Conservation (phyloP, 108 stramenopile species). For the Pseudonitzschia pungens region DNA sequence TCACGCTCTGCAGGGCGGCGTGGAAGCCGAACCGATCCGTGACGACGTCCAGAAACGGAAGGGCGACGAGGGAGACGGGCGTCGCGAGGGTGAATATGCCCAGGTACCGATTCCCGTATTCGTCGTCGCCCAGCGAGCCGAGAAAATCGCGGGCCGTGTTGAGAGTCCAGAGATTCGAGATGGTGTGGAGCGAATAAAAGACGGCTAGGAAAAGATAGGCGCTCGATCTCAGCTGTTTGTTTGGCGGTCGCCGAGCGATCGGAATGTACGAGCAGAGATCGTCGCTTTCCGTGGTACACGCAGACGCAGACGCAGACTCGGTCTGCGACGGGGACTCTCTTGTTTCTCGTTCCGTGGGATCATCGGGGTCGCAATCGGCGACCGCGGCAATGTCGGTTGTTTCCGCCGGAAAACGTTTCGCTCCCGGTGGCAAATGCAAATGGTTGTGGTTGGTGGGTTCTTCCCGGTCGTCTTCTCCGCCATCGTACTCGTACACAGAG, state of each 20-base stretch:
- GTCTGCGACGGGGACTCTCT: no score
- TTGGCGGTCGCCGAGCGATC: slow-evolving; percentile 25
- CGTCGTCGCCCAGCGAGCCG: slow-evolving; percentile 44
- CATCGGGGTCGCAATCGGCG: no score
- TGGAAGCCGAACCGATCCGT: slow-evolving; percentile 32
- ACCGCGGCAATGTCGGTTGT: no score
- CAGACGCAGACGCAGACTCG: no score
- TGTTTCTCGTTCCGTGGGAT: no score
- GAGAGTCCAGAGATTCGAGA: slow-evolving; percentile 27
- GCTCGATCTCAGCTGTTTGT: slow-evolving; percentile 27
- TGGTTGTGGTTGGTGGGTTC: no score
- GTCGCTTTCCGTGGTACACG: no score
- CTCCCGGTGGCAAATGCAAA: no score
- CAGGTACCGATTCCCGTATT: slow-evolving; percentile 40
- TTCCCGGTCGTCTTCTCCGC: no score
- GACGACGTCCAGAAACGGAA: slow-evolving; percentile 39
- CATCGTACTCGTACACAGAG: no score
- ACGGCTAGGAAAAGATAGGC: slow-evolving; percentile 29
- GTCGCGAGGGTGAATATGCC: slow-evolving; percentile 45
- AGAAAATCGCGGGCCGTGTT: slow-evolving; percentile 47
- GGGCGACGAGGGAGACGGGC: slow-evolving; percentile 39
- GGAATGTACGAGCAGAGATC: slow-evolving; percentile 25
- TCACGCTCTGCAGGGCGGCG: slow-evolving; percentile 33
- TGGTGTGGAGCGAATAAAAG: slow-evolving; percentile 42
- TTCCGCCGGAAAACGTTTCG: no score